phyloP scores from a whole-genome alignment of 768 basidiomycete species.

The Pleurotus platypus region DNA sequence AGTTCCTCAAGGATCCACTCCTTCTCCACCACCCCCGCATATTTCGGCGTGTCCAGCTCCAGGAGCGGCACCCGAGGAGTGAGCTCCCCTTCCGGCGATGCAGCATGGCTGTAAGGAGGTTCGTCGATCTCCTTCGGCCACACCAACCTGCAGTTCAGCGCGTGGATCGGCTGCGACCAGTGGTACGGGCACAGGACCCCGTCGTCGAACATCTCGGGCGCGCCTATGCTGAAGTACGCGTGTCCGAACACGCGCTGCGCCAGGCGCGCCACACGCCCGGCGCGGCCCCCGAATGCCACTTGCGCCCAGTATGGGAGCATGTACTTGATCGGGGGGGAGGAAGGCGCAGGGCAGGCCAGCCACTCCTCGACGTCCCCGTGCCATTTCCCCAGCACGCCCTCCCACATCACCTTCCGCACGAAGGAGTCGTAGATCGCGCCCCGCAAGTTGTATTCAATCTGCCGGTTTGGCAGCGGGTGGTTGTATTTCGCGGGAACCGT shows the following conservation, averaged over 20 bases:
- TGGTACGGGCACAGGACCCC: constrained; percentile 66
- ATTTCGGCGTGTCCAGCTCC: constrained; percentile 81
- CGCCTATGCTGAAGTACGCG: constrained; percentile 1
- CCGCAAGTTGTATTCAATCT: constrained; percentile 63
- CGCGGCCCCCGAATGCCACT: constrained; percentile 6
- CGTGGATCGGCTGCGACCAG: constrained; percentile 73
- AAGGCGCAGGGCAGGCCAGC: constrained; percentile 58
- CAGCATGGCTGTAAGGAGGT: constrained; percentile 30
- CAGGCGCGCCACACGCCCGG: not conserved
- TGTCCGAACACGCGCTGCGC: not conserved
- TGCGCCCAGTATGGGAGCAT: constrained; percentile 21
- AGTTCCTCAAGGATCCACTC: constrained; percentile 77
- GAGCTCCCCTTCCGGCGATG: constrained; percentile 8
- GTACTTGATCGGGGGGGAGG: constrained; percentile 10
- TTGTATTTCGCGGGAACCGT: constrained; percentile 75
- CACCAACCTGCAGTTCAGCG: constrained; percentile 77
- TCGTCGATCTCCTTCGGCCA: constrained; percentile 74
- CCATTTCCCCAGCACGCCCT: constrained; percentile 77
- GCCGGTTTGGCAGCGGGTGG: constrained; percentile 54
- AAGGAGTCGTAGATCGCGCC: constrained; percentile 86
- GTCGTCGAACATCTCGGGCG: constrained; percentile 41
- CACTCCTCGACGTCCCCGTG: constrained; percentile 53
- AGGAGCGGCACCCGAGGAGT: constrained; percentile 31
- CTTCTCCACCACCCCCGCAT: constrained; percentile 64
- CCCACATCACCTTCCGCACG: constrained; percentile 82